Conservation (phyloP, 176 grass and related monocot genomes). For the Neostapfia colusana region DNA sequence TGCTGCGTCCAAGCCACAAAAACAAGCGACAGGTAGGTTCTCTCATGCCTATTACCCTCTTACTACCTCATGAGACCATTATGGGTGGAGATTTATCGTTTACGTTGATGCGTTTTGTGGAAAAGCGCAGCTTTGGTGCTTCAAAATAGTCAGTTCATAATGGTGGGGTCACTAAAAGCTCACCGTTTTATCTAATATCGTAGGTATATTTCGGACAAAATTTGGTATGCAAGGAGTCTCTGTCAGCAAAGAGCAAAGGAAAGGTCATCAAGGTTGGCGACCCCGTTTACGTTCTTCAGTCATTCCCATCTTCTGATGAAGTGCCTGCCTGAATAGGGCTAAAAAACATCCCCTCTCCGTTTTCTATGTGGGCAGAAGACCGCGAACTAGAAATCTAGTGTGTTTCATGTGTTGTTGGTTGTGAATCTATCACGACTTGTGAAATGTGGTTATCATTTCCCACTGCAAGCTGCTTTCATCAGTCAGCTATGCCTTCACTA, state of each 20-base stretch:
- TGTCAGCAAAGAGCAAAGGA: slow-evolving; percentile 40
- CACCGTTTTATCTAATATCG: background rate
- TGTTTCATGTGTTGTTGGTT: background rate
- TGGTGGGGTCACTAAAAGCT: background rate
- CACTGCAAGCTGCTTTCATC: background rate
- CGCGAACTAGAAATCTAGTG: background rate
- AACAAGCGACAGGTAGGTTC: slow-evolving; percentile 59
- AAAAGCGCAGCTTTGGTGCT: background rate
- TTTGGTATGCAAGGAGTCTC: slow-evolving; percentile 75
- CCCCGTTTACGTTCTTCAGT: slow-evolving; percentile 59
- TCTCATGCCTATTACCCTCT: background rate
- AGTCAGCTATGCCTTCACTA: slow-evolving; percentile 1
- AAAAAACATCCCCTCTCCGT: background rate
- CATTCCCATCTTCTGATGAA: slow-evolving; percentile 56
- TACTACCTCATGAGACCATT: background rate
- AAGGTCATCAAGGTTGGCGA: slow-evolving; percentile 64
- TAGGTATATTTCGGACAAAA: slow-evolving; percentile 89
- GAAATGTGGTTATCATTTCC: background rate
- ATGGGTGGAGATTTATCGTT: background rate
- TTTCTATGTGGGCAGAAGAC: background rate
- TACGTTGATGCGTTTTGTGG: background rate
- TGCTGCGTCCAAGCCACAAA: slow-evolving; percentile 61
- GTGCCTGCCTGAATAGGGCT: slow-evolving; percentile 49
- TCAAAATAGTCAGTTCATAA: background rate
- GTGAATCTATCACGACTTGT: background rate